phyloP scores from a whole-genome alignment of 768 basidiomycete genomes.

The Mycena pura region DNA sequence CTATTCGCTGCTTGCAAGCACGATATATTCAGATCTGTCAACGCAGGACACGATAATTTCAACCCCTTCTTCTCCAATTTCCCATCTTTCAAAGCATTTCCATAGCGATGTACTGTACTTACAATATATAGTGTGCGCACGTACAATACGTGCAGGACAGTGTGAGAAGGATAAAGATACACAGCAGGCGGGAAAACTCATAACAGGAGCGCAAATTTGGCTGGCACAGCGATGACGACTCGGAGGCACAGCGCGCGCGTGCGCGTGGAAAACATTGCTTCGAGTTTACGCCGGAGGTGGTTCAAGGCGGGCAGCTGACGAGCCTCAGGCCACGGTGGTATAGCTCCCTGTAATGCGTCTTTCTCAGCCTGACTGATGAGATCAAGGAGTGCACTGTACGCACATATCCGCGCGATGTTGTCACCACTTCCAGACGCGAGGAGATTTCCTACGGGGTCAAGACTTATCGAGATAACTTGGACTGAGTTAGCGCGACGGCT shows the following conservation, averaged over 20 bases:
- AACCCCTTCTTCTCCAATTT: background rate
- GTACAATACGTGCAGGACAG: conserved; percentile 16
- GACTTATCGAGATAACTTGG: conserved; percentile 56
- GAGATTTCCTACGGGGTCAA: conserved; percentile 52
- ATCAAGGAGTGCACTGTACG: conserved; percentile 24
- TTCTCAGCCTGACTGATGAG: background rate
- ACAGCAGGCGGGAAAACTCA: conserved; percentile 9
- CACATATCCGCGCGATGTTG: conserved; percentile 62
- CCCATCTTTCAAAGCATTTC: conserved; percentile 4
- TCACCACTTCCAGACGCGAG: conserved; percentile 63
- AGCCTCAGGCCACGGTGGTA: conserved; percentile 10
- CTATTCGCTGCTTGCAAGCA: background rate
- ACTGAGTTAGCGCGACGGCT: background rate
- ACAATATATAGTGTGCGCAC: conserved; percentile 23
- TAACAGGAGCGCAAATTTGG: background rate
- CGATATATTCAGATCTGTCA: background rate
- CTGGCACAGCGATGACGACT: background rate
- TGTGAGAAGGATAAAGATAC: conserved; percentile 17
- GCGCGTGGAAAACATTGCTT: no score
- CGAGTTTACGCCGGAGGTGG: no score
- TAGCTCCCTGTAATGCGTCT: conserved; percentile 16
- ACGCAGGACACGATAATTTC: no score
- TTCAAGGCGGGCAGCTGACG: no score
- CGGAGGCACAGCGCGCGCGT: background rate
- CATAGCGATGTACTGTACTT: conserved; percentile 20